Evolutionary conservation across 2,329 filamentous ascomycete genomes (phyloP).

Genomic region (Fusarium concolor): DNA sequence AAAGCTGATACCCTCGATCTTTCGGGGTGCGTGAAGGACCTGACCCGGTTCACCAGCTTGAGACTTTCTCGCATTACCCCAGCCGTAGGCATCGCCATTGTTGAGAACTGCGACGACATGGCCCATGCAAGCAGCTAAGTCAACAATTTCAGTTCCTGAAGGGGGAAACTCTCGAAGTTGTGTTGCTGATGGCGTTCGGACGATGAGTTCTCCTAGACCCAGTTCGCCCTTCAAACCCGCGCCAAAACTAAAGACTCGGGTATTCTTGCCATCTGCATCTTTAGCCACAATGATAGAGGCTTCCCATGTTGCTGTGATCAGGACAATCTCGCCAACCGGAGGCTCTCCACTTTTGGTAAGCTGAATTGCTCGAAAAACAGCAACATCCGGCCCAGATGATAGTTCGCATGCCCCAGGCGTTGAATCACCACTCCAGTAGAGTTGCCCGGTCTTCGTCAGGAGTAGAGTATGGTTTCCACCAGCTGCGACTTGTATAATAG

Average conservation of each 20-base stretch:
- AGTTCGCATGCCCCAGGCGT: conserved; percentile 66
- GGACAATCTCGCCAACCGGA: conserved; percentile 48
- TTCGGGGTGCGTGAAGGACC: conserved; percentile 69
- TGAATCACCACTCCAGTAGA: conserved; percentile 75
- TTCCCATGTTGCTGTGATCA: conserved; percentile 82
- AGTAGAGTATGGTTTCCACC: conserved; percentile 92
- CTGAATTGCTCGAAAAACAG: conserved; percentile 56
- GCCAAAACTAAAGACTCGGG: conserved; percentile 72
- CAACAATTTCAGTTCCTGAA: conserved; percentile 64
- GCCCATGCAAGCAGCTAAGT: conserved; percentile 78
- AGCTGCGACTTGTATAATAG: conserved; percentile 59
- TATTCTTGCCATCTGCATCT: conserved; percentile 57
- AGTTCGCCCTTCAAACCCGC: conserved; percentile 78
- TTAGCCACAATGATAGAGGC: conserved; percentile 71
- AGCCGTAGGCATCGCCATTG: conserved; percentile 84
- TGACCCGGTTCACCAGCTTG: conserved; percentile 75
- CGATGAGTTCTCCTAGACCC: conserved; percentile 67
- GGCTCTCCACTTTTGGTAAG: conserved; percentile 49
- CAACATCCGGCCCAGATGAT: conserved; percentile 44
- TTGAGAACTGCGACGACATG: conserved; percentile 80
- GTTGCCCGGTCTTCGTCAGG: conserved; percentile 66
- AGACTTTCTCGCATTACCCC: conserved; percentile 88
- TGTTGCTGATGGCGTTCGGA: conserved; percentile 61
- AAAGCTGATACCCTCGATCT: conserved; percentile 70
- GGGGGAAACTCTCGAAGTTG: conserved; percentile 74